Percentiles rank a stretch among this genome's conserved stretches.
These are phyloP conservation scores for Thielaviopsis ethacetica DNA, from an alignment of 2,329 filamentous ascomycete species.

Conservation along the genomic window DNA sequence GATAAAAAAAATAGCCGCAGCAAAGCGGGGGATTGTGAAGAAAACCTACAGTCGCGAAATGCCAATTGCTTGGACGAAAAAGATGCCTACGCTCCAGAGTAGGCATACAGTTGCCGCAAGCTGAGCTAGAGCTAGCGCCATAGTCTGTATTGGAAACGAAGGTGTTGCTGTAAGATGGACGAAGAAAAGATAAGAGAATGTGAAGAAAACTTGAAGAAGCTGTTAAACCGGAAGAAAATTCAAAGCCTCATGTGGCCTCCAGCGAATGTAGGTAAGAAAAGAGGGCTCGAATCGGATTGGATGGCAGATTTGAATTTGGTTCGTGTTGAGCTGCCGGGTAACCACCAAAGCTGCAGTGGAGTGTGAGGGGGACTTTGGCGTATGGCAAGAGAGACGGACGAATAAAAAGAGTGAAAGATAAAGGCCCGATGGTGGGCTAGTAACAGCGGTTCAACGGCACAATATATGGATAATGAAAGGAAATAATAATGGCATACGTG, in stretches of 20 bases:
- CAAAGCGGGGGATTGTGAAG: neutral
- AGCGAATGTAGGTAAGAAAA: neutral
- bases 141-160: conserved; percentile 10
- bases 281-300: neutral
- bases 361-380: neutral
- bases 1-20: neutral
- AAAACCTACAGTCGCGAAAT: conserved; percentile 35
- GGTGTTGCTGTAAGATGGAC: neutral
- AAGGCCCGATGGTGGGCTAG: neutral
- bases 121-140: conserved; percentile 19
- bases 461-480: neutral
- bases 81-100: conserved; percentile 35
- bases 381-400: neutral
- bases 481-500: neutral
- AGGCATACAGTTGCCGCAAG: conserved; percentile 31
- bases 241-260: neutral
- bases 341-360: neutral
- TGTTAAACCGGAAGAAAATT: neutral
- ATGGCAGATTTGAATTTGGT: neutral
- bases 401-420: neutral
- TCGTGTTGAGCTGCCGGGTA: neutral
- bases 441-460: neutral
- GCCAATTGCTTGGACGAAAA: conserved; percentile 39
- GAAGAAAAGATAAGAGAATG: neutral
- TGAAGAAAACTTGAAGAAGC: neutral